Base-by-base conservation (phyloP, 345 rosid genomes). In the Eutrema japonicum region DNA sequence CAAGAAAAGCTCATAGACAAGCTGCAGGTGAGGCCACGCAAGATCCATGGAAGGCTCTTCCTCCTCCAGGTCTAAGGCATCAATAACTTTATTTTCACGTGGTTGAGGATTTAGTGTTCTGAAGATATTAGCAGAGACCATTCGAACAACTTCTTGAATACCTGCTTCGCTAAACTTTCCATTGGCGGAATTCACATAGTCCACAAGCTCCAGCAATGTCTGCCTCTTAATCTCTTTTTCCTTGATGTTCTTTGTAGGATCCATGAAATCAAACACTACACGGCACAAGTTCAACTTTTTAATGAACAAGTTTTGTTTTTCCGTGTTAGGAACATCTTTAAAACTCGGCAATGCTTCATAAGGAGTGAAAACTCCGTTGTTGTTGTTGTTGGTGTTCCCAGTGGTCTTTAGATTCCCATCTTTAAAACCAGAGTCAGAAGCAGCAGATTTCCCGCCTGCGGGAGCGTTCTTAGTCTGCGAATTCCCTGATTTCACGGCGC, bases 11-110 rank as follows among this genome's bases (percentile, higher is more conserved):
- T 89, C 95, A 51, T 87, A 87, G 46, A 85, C 89, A 72, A 85
- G 83, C 73, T 89, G 95, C 83, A 89, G 76, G 56, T 89, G 95
- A 71, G 91, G 87, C 95, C 95, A 89, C 12, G 89, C 87, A 36
- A 85, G 91, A 70, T 89, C 95, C 91, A 87, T 87, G 35, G 74
- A 74, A 29, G 89, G 87, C 71, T 89, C 95, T 58, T 89, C 91
- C 79, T 89, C 95, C 68, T 89, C 95, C 63, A 87, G 33, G 69
- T 89, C 95, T 52, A 85, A 81, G 32, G 89, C 83, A 64, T 87
- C 87, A 7, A 81, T 60, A 38, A 80, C 85, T 79, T 87, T 89
- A 56, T 80, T 84, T 50, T 85, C 89, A 26, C 87, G 91, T 11
- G 95, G 87, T 71, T 84, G 91, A 10, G 89, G 84, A 57, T 80